Base-by-base conservation (phyloP, 768 basidiomycete species). In the Leccinum subtestaceum region DNA sequence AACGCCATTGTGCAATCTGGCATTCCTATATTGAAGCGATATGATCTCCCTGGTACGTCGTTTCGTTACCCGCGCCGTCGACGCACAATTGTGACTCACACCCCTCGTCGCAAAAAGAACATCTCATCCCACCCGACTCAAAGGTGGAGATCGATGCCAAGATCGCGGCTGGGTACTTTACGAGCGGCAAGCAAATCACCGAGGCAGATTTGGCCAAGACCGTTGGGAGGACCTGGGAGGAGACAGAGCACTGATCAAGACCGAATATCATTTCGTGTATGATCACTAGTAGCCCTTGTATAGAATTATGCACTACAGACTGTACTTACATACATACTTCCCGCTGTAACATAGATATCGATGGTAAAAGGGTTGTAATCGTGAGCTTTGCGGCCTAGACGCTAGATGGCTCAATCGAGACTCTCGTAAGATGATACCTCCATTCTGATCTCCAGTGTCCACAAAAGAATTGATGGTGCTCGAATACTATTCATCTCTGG, bases 71-170 rank as follows among this genome's bases (percentile, higher is more conserved):
- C 5, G 5, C 36, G 1, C 17, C 13, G 9, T 21, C 1, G 8
- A 36, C 9, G 8, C 25, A 21, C 32, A 12, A 29, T 25, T 53
- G n/a, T 4, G 9, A 36, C 23, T 51, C 7, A 61, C 7, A 60
- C 19, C 9, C 45, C 2, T 46, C 21, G 11, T 46, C 21, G 13
- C 59, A 84, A 43, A 43, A 43, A 43, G 92, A 92, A 54, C 83
- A 96, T 63, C 84, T 97, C 57, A 91, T 97, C 62, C 94, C 93
- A 0, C 90, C 89, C 36, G 91, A 94, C 74, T 89, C 89, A 46
- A 84, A 86, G 15, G 95, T 98, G 27, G 95, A 98, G 77, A 97
- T 96, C 62, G 93, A 97, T 64, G 95, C 95, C 36, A 98, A 97
- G 83, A 94, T 95, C 65, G 91, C 92, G 11, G 88, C 92, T 5